phyloP scores from a whole-genome alignment of 371 early-diverging fungal species.

The Nematocida sp. region DNA sequence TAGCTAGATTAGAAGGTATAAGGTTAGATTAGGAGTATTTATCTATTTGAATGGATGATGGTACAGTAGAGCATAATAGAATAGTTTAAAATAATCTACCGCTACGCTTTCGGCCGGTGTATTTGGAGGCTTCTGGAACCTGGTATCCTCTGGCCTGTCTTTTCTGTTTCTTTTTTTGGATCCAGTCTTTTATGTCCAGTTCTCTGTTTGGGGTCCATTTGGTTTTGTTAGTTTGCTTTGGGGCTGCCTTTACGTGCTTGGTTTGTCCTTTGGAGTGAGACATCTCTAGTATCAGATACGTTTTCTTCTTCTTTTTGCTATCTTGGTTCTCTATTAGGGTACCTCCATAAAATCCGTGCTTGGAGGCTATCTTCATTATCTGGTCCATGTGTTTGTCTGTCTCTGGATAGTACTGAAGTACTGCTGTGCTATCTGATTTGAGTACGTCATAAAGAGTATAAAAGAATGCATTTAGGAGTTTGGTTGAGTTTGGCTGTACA shows the following conservation, averaged over 20 bases:
- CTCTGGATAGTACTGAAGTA: constrained; percentile 96
- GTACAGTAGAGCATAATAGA: no score
- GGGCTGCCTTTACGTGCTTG: not conserved
- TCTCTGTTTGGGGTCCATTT: constrained; percentile 31
- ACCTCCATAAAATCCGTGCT: constrained; percentile 87
- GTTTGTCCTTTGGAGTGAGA: constrained; percentile 16
- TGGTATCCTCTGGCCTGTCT: constrained; percentile 72
- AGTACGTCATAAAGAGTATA: constrained; percentile 78
- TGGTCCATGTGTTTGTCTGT: constrained; percentile 84
- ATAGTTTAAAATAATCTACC: not conserved
- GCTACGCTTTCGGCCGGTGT: constrained; percentile 79
- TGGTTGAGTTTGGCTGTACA: constrained; percentile 75
- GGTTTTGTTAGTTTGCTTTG: not conserved
- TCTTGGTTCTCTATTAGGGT: constrained; percentile 88
- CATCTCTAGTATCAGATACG: constrained; percentile 49
- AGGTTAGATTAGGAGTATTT: no score
- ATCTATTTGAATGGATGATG: no score
- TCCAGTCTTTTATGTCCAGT: constrained; percentile 78
- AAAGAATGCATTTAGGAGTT: constrained; percentile 79
- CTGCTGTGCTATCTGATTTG: constrained; percentile 77
- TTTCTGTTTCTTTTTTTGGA: constrained; percentile 78
- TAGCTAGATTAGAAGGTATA: not conserved
- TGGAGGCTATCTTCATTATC: constrained; percentile 75
- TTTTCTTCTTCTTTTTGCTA: constrained; percentile 75
- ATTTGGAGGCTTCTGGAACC: constrained; percentile 81